phyloP scores from a whole-genome alignment of 495 filamentous ascomycete species.

The Penicillium parvum region DNA sequence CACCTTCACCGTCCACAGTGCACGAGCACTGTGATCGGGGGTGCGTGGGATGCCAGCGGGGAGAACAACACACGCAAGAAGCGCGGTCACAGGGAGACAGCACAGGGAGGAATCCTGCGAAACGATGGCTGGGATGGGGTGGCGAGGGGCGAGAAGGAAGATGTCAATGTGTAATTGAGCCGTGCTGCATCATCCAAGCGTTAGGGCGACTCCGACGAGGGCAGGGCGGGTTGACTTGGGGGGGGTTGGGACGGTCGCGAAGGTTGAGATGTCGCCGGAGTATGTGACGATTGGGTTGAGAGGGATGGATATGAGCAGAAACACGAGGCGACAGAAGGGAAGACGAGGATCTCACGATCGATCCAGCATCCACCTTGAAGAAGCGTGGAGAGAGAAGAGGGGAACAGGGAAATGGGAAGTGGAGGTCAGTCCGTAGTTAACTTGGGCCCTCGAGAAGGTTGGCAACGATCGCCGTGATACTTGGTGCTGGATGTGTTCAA shows the following conservation, averaged over 20 bases:
- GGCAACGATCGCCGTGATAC: slow-evolving; percentile 5
- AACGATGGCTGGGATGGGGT: too few species aligned
- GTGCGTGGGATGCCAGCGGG: slow-evolving; percentile 28
- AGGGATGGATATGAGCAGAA: too few species aligned
- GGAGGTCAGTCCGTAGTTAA: not conserved
- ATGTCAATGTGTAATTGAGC: slow-evolving; percentile 16
- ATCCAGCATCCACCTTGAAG: not conserved
- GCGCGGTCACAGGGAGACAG: slow-evolving; percentile 24
- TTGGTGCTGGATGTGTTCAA: too few species aligned
- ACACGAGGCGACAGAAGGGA: too few species aligned
- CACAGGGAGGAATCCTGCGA: slow-evolving; percentile 13
- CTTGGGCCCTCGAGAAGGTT: slow-evolving; percentile 1
- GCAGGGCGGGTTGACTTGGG: not conserved
- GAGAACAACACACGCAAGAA: slow-evolving; percentile 26
- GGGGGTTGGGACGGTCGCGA: not conserved
- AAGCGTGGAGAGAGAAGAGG: slow-evolving; percentile 8
- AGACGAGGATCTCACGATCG: not conserved
- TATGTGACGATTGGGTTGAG: too few species aligned
- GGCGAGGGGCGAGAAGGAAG: slow-evolving; percentile 19
- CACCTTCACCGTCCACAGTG: slow-evolving; percentile 25
- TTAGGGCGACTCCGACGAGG: not conserved
- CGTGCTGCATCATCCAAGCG: slow-evolving; percentile 31
- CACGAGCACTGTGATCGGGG: slow-evolving; percentile 33
- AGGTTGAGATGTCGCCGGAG: not conserved
- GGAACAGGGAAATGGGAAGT: slow-evolving; percentile 1